Conservation (phyloP, 2,329 filamentous ascomycete species). For the Chlorencoelia australis region DNA sequence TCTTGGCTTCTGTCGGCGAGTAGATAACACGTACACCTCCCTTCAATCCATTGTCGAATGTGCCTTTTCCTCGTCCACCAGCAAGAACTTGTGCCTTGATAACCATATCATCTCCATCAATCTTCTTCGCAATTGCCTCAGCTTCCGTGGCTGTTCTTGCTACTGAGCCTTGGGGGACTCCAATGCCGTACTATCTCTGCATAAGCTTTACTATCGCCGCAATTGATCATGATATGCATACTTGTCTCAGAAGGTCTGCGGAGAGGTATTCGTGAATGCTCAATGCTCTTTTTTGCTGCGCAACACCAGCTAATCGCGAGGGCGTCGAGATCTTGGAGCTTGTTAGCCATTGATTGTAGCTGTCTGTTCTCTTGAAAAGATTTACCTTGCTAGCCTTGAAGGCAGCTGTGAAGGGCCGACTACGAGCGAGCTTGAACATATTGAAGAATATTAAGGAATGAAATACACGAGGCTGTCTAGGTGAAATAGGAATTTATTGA, state of each 20-base stretch:
- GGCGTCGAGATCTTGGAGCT: conserved; percentile 35
- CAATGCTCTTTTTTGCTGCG: conserved; percentile 75
- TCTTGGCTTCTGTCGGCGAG: conserved; percentile 90
- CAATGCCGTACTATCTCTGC: conserved; percentile 73
- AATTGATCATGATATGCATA: conserved; percentile 26
- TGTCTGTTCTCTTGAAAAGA: conserved; percentile 16
- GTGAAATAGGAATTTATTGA: too few relatives aligned
- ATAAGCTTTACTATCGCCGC: conserved; percentile 20
- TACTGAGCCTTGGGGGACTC: conserved; percentile 82
- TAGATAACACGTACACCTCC: conserved; percentile 98
- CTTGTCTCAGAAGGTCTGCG: conserved; percentile 74
- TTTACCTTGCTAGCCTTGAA: conserved; percentile 68
- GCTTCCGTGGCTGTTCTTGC: conserved; percentile 78
- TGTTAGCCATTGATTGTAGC: conserved; percentile 22
- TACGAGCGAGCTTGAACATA: conserved; percentile 86
- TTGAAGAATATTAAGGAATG: conserved; percentile 28
- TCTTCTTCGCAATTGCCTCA: conserved; percentile 80
- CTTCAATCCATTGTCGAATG: conserved; percentile 97
- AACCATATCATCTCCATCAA: conserved; percentile 93
- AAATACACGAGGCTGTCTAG: conserved; percentile 18
- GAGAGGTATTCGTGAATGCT: conserved; percentile 99
- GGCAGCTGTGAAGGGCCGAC: conserved; percentile 69
- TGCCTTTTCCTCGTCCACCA: conserved; percentile 94
- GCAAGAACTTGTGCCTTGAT: conserved; percentile 99
- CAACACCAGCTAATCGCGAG: conserved; percentile 51